These are phyloP conservation scores for Pichia kudriavzevii DNA, from an alignment of 1,139 yeast genomes.

Conservation along the genomic window DNA sequence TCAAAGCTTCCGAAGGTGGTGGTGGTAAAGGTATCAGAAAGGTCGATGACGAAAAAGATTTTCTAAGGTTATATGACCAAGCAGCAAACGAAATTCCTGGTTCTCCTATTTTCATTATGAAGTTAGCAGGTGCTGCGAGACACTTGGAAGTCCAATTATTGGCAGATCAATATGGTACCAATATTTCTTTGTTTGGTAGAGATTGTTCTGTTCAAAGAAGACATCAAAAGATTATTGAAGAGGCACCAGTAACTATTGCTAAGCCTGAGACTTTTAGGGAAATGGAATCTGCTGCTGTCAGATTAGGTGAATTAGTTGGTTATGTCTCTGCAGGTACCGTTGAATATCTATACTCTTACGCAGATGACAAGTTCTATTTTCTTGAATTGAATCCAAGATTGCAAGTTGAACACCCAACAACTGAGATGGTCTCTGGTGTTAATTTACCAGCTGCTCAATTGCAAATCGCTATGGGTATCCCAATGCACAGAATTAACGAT, in stretches of 20 bases:
- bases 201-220: conserved; percentile 98
- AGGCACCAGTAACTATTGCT: conserved; percentile 94
- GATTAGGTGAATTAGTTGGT: conserved; percentile 93
- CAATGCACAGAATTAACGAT: conserved; percentile 89
- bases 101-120: conserved; percentile 91
- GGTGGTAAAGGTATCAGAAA: conserved; percentile 98
- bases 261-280: conserved; percentile 73
- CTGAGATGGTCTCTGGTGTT: conserved; percentile 98
- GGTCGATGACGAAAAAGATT: conserved; percentile 72
- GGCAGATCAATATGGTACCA: conserved; percentile 94
- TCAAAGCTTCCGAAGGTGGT: conserved; percentile 97
- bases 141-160: conserved; percentile 91
- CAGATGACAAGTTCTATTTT: conserved; percentile 91
- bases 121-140: conserved; percentile 90
- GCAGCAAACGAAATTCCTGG: conserved; percentile 95
- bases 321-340: conserved; percentile 99
- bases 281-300: conserved; percentile 96
- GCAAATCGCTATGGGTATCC: conserved; percentile 98
- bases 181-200: conserved; percentile 88
- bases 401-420: conserved; percentile 99
- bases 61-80: conserved; percentile 65
- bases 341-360: conserved; percentile 88
- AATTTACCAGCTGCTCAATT: conserved; percentile 97
- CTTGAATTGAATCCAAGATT: conserved; percentile 94
- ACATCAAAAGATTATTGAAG: conserved; percentile 94